These are phyloP conservation scores for Diaporthe caulivora DNA, from an alignment of 2,329 filamentous ascomycete species.

Conservation along the genomic window DNA sequence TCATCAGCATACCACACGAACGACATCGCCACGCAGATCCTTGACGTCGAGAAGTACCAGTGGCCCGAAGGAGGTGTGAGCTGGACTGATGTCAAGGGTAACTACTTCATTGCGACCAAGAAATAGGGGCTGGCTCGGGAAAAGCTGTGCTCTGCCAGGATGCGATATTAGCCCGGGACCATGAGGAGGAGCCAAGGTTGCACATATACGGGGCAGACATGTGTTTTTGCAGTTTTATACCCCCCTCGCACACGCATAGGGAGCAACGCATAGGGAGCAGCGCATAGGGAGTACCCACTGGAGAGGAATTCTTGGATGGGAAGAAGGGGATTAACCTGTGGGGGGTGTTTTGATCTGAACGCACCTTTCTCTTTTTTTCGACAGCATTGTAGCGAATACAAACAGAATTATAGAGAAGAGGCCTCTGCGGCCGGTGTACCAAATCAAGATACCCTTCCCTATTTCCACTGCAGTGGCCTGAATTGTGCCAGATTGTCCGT, in stretches of 20 bases:
- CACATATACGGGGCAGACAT: slow-evolving; percentile 1
- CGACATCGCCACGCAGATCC: slow-evolving; percentile 84
- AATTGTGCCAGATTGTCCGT: neutral
- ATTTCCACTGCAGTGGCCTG: neutral
- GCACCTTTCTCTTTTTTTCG: slow-evolving; percentile 37
- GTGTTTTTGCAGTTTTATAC: slow-evolving; percentile 37
- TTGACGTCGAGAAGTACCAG: slow-evolving; percentile 73
- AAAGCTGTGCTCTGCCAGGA: neutral
- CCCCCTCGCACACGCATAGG: slow-evolving; percentile 30
- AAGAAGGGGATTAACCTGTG: neutral
- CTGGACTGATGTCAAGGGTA: slow-evolving; percentile 88
- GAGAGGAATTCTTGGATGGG: slow-evolving; percentile 16
- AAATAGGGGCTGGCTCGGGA: slow-evolving; percentile 57
- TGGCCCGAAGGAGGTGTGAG: slow-evolving; percentile 83
- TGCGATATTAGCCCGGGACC: slow-evolving; percentile 3
- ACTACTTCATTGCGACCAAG: slow-evolving; percentile 90
- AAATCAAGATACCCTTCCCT: slow-evolving; percentile 38
- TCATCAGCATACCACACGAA: slow-evolving; percentile 78
- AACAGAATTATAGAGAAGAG: slow-evolving; percentile 42
- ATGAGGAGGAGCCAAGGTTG: neutral
- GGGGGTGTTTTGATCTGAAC: slow-evolving; percentile 7
- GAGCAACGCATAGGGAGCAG: slow-evolving; percentile 27
- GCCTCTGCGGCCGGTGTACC: slow-evolving; percentile 35
- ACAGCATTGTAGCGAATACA: slow-evolving; percentile 43
- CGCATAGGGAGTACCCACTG: slow-evolving; percentile 16